Evolutionary conservation across 139 green algal species (phyloP).

Genomic region (Asterochloris sp.): DNA sequence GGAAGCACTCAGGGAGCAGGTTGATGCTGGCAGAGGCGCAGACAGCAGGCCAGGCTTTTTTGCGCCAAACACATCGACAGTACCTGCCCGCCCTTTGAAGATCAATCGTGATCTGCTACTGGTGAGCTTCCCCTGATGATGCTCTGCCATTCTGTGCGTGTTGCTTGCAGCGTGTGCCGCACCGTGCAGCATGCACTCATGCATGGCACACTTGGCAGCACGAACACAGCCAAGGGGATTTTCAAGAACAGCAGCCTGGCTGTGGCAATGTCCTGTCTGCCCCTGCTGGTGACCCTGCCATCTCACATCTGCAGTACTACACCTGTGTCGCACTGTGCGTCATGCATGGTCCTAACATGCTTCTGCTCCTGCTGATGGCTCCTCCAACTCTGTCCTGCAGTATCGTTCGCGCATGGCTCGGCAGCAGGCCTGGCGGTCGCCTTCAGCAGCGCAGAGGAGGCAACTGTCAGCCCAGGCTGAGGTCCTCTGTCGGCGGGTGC

Average conservation of each 20-base stretch:
- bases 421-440: conserved; percentile 28
- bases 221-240: too few relatives aligned
- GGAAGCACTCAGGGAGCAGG: not conserved
- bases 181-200: too few relatives aligned
- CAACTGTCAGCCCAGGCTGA: conserved; percentile 51
- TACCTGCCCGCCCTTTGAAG: conserved; percentile 54
- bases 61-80: not conserved
- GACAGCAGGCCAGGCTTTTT: not conserved
- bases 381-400: conserved; percentile 35
- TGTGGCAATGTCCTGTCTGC: too few relatives aligned
- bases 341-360: not conserved
- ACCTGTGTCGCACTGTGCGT: not conserved
- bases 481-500: conserved; percentile 43
- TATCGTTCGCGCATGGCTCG: conserved; percentile 56
- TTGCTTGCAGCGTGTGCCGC: not conserved
- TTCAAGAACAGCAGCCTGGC: too few relatives aligned
- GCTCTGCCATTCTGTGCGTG: not conserved
- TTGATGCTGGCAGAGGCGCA: not conserved
- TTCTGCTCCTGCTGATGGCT: not conserved
- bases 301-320: too few relatives aligned
- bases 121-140: conserved; percentile 20
- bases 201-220: too few relatives aligned
- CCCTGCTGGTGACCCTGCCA: too few relatives aligned
- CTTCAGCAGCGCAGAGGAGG: conserved; percentile 21
- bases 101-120: conserved; percentile 83